phyloP scores from a whole-genome alignment of 2,329 filamentous ascomycete genomes.

The Trichoderma arundinaceum region DNA sequence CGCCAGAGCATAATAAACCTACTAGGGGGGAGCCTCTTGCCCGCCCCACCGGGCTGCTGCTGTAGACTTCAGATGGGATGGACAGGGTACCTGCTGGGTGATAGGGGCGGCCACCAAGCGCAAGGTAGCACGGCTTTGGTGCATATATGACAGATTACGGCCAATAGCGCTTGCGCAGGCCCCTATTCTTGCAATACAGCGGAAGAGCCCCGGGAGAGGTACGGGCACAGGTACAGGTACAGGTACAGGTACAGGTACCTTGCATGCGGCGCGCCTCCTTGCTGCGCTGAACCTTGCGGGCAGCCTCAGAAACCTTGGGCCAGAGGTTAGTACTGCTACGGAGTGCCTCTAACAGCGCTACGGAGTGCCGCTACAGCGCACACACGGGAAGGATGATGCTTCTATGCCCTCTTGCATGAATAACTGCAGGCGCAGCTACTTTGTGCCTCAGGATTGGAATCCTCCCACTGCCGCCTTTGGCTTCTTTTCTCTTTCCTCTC shows the following conservation, averaged over 20 bases:
- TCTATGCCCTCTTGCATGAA: too few relatives aligned
- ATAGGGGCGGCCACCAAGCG: conserved; percentile 25
- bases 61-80: not conserved
- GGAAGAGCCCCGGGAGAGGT: not conserved
- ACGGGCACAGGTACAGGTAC: not conserved
- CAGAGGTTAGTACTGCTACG: too few relatives aligned
- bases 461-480: too few relatives aligned
- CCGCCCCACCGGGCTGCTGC: conserved; percentile 9
- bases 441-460: too few relatives aligned
- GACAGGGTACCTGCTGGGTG: conserved; percentile 19
- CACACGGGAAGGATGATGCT: too few relatives aligned
- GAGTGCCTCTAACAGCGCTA: too few relatives aligned
- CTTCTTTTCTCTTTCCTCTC: too few relatives aligned
- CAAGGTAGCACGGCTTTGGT: conserved; percentile 25
- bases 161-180: conserved; percentile 7
- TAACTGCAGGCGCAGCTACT: too few relatives aligned
- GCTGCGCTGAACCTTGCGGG: too few relatives aligned
- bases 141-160: conserved; percentile 29
- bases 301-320: too few relatives aligned
- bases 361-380: too few relatives aligned
- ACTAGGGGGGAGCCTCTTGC: conserved; percentile 28
- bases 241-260: not conserved
- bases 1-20: conserved; percentile 31
- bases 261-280: not conserved
- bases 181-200: conserved; percentile 27